These are phyloP conservation scores for Gossypioides kirkii DNA, from an alignment of 345 rosid genomes.

Conservation along the genomic window DNA sequence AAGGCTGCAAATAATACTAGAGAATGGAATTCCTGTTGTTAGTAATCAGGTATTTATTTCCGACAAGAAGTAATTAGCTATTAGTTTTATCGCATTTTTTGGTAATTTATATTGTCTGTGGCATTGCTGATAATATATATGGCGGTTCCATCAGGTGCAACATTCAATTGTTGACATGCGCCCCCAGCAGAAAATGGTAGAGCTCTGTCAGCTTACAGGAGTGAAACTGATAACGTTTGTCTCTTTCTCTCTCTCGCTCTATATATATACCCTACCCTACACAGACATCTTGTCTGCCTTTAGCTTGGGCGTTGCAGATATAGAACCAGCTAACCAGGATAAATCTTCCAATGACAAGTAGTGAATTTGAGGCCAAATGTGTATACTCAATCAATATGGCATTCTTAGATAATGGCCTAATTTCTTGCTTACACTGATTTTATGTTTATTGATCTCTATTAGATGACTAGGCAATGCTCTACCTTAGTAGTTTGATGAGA, in stretches of 20 bases:
- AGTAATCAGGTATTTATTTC: constrained; percentile 76
- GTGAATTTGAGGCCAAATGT: neutral
- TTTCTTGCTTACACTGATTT: neutral
- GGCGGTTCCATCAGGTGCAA: constrained; percentile 58
- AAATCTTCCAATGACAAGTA: neutral
- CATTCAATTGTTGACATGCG: constrained; percentile 96
- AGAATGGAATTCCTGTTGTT: constrained; percentile 83
- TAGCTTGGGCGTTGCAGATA: neutral
- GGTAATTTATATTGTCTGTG: neutral
- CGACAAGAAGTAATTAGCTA: constrained; percentile 67
- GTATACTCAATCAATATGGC: neutral
- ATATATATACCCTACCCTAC: neutral
- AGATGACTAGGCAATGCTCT: neutral
- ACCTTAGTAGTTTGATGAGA: constrained; percentile 3
- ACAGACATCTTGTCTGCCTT: neutral
- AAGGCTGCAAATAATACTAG: constrained; percentile 74
- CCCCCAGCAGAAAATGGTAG: constrained; percentile 93
- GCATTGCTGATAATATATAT: constrained; percentile 14
- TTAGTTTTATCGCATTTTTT: neutral
- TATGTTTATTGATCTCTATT: neutral
- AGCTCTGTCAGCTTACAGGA: constrained; percentile 86
- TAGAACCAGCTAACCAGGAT: neutral
- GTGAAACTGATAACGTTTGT: constrained; percentile 88
- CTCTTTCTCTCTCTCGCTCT: constrained; percentile 24
- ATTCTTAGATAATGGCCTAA: neutral